Evolutionary conservation across 768 basidiomycete species (phyloP).

Genomic region (Boletus insuetus): DNA sequence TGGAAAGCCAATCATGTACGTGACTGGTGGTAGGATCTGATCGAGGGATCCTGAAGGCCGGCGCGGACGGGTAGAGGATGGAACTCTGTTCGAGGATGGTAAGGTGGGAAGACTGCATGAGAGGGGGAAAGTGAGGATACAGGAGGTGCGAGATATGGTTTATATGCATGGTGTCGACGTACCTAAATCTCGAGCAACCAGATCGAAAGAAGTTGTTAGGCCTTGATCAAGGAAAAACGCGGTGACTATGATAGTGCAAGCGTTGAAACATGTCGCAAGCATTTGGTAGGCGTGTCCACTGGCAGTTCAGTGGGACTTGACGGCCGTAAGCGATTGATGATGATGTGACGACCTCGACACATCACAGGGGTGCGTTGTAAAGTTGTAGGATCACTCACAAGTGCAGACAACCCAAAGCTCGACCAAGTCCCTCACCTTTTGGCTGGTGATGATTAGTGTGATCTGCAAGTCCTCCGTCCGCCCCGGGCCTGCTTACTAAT

Average conservation of each 20-base stretch:
- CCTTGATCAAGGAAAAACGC: slow-evolving; percentile 24
- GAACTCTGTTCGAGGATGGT: slow-evolving; percentile 59
- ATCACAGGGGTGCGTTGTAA: too few species aligned
- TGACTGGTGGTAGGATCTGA: slow-evolving; percentile 41
- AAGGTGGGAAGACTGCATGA: slow-evolving; percentile 50
- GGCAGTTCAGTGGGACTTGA: too few species aligned
- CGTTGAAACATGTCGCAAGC: background rate
- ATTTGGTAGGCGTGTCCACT: background rate
- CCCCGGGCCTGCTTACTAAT: too few species aligned
- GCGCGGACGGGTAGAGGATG: slow-evolving; percentile 42
- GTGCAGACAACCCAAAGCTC: too few species aligned
- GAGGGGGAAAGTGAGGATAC: slow-evolving; percentile 6
- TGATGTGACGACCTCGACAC: too few species aligned
- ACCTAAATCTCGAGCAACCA: slow-evolving; percentile 17
- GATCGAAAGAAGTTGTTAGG: slow-evolving; percentile 23
- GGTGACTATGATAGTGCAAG: slow-evolving; percentile 23
- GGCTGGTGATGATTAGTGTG: too few species aligned
- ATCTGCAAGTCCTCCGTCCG: too few species aligned
- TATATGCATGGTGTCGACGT: slow-evolving; percentile 32
- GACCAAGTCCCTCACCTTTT: too few species aligned
- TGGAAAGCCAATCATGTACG: slow-evolving; percentile 53
- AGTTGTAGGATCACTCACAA: too few species aligned
- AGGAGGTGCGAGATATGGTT: slow-evolving; percentile 10
- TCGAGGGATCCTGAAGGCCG: slow-evolving; percentile 62
- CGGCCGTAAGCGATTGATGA: too few species aligned